Evolutionary conservation across 2,329 filamentous ascomycete genomes (phyloP).

Genomic region (Monilinia fructigena): DNA sequence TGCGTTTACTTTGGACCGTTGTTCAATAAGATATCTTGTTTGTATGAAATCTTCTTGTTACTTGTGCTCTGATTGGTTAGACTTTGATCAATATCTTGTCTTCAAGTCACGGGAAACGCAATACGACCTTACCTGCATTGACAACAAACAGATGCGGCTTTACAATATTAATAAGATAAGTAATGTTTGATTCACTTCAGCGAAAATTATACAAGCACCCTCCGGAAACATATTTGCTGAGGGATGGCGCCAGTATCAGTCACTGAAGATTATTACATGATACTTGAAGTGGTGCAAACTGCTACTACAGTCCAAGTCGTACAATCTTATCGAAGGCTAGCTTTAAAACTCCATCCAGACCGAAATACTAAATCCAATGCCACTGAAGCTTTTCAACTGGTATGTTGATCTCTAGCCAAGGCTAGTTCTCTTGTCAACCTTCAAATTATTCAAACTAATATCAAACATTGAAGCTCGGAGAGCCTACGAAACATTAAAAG

Average conservation of each 20-base stretch:
- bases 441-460: background rate
- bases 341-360: constrained; percentile 43
- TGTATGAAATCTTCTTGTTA: too few species aligned
- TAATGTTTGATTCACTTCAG: background rate
- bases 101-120: constrained; percentile 5
- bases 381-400: constrained; percentile 42
- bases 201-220: background rate
- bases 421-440: background rate
- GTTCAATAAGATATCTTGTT: too few species aligned
- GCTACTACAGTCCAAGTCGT: constrained; percentile 37
- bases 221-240: background rate
- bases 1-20: too few species aligned
- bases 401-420: constrained; percentile 30
- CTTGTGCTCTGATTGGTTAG: too few species aligned
- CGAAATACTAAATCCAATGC: constrained; percentile 37
- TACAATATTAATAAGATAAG: background rate
- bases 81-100: too few species aligned
- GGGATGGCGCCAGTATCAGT: constrained; percentile 36
- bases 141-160: background rate
- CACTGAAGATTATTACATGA: constrained; percentile 41
- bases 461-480: constrained; percentile 34
- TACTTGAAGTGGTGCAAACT: constrained; percentile 39
- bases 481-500: constrained; percentile 43
- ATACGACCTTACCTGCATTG: background rate
- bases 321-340: constrained; percentile 41